Evolutionary conservation across 2,329 filamentous ascomycete genomes (phyloP), one percentile per base, ranked within the genome.

Genomic region (Diplodia corticola): DNA sequence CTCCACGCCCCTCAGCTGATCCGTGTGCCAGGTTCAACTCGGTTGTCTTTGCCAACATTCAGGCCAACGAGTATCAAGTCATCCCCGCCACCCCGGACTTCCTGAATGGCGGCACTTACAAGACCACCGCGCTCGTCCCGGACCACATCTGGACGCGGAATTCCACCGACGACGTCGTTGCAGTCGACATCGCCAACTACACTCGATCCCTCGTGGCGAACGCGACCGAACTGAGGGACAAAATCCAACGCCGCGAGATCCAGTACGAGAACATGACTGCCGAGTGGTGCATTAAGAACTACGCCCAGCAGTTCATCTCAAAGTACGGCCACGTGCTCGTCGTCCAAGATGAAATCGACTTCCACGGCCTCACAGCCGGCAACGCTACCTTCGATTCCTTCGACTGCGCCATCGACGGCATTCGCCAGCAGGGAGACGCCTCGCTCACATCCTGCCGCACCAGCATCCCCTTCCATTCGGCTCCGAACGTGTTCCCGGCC

Each of bases 21-120:
- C 9, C 15, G 6, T 30, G 5, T 15, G 40, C 33, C 20, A 61
- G 57, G 17, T 63, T 63, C 40, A 63, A 63, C 59, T 63, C 59
- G 9, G 59, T 63, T 12, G 26, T 63, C 4, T 63, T 63, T 20
- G 44, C 59, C 30, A 49, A 51, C n/a, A 40, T 63, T 4, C 59
- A 63, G n/a, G 59, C 59, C 33, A 63, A 63, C 9, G 44, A 63
- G 5, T 63, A 63, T 6, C 6, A n/a, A 6, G 59, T 63, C 4
- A n/a, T 63, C 7, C 59, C 59, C 4, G 59, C 22, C 3, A 63
- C 59, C 10, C 44, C 44, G 26, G 44, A 17, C n/a, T 63, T 63
- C 33, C 48, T 63, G 3, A 24, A 40, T 20, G 59, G 59, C n/a
- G 59, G 20, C 6, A 22, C 22, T 6, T 63, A 63, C 44, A 50